Percentiles rank a stretch among this genome's conserved stretches.
These are phyloP conservation scores for Grosmannia serpens DNA, from an alignment of 2,329 filamentous ascomycete genomes.

Conservation along the genomic window DNA sequence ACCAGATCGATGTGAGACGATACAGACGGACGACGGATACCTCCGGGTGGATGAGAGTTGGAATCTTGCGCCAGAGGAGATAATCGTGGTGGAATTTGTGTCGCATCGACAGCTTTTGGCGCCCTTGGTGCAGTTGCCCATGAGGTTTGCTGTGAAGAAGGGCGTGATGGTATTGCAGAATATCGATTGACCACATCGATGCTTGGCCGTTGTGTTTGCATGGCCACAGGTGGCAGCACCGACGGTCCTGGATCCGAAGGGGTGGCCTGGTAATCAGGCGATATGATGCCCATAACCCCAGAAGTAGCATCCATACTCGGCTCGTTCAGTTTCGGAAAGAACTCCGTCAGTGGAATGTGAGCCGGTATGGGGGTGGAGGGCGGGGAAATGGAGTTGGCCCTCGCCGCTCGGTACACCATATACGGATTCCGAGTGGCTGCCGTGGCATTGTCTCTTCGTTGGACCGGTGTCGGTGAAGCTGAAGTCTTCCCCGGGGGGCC, in stretches of 20 bases:
- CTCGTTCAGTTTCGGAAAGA: background rate
- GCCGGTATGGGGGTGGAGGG: constrained; percentile 2
- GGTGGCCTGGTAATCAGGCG: background rate
- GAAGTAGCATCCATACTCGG: background rate
- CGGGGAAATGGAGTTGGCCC: constrained; percentile 3
- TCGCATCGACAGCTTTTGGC: background rate
- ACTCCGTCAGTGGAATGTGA: background rate
- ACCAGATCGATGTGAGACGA: constrained; percentile 14
- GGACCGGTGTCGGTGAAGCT: background rate
- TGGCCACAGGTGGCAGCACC: background rate
- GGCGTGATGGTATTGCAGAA: background rate
- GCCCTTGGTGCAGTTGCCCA: background rate
- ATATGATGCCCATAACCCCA: background rate
- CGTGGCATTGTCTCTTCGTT: background rate
- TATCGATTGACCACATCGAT: background rate
- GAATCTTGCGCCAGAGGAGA: background rate
- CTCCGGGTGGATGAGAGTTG: background rate
- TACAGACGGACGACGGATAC: constrained; percentile 1
- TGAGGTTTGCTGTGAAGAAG: background rate
- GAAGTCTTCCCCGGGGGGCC: background rate
- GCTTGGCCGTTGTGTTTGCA: background rate
- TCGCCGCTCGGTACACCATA: background rate
- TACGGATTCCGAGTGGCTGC: background rate
- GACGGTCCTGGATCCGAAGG: background rate
- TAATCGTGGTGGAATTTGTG: background rate